Base-by-base conservation (phyloP, 2,329 filamentous ascomycete genomes). In the Xylariaceae sp. region DNA sequence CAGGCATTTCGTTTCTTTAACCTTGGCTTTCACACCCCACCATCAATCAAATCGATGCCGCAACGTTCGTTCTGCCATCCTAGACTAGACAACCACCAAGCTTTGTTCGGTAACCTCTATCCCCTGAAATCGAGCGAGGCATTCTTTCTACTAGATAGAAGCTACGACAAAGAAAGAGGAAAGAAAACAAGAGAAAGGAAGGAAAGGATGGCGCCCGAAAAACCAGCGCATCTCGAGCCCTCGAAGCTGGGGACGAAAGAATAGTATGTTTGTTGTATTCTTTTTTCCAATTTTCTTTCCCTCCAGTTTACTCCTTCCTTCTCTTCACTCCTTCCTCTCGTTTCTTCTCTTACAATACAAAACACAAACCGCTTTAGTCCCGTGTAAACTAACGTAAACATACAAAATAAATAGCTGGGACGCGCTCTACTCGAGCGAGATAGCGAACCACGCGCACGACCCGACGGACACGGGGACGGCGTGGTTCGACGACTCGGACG, bases 401-500 rank as follows among this genome's bases (percentile, higher is more conserved):
- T 15, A 7, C 9, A 21, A 24, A 31, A 21, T n/a, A 23, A 23
- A 47, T 43, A 89, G 85, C 66, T 89, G 85, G 85, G 81, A 90
- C 62, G 67, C 66, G 14, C 76, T 87, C 47, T 92, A 94, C 69
- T 68, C 71, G 1, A 73, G 69, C 50, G 84, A 92, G 62, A 70
- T 88, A 37, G 60, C 67, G 44, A 90, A 92, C 65, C 78, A 89
- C 62, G 66, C 76, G 38, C 62, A 75, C 46, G 79, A 94, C 65
- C 78, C 85, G 8, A 65, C 75, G 40, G 86, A 95, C 68, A 83
- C 83, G 43, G 90, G 90, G 50, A 94, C 88, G 19, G 81, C 92
- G 54, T 98, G 92, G 92, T 98, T 98, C 73, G 84, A 88, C 60
- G 92, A 97, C 66, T 85, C 88, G 21, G 80, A 84, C 56, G 92